These are phyloP conservation scores for Phytophthora brassicae DNA, from an alignment of 352 stramenopile genomes.

Conservation along the genomic window DNA sequence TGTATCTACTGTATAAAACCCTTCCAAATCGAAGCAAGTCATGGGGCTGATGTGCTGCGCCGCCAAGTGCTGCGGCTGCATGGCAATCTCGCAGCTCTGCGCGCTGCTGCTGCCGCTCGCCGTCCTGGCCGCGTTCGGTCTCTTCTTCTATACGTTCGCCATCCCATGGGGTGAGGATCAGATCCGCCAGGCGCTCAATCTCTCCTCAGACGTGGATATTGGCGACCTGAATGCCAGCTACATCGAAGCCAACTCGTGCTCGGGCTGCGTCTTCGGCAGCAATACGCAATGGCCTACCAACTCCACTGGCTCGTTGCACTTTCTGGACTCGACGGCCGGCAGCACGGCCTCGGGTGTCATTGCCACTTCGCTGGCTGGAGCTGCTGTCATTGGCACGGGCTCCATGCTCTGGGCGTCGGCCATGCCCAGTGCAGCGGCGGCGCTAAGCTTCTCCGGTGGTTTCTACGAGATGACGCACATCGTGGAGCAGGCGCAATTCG, in stretches of 20 bases:
- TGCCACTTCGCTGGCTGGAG: slow-evolving; percentile 61
- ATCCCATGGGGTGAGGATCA: slow-evolving; percentile 78
- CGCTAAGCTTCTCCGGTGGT: slow-evolving; percentile 59
- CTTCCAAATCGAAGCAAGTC: not conserved
- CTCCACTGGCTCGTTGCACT: slow-evolving; percentile 63
- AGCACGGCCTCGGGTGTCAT: slow-evolving; percentile 65
- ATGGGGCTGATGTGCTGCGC: slow-evolving; percentile 58
- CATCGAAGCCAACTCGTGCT: slow-evolving; percentile 70
- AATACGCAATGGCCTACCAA: slow-evolving; percentile 85
- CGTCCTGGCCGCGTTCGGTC: slow-evolving; percentile 50
- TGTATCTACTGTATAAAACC: no score
- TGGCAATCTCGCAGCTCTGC: slow-evolving; percentile 71
- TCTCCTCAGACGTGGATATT: slow-evolving; percentile 52
- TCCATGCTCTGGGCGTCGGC: slow-evolving; percentile 78
- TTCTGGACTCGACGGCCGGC: slow-evolving; percentile 73
- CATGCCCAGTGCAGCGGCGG: slow-evolving; percentile 61
- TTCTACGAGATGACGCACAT: slow-evolving; percentile 90
- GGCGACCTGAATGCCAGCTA: slow-evolving; percentile 50
- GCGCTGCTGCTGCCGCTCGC: slow-evolving; percentile 56
- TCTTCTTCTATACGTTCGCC: slow-evolving; percentile 71
- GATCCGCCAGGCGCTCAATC: slow-evolving; percentile 54
- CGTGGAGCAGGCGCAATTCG: slow-evolving; percentile 85
- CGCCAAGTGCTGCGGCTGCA: slow-evolving; percentile 78
- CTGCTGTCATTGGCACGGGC: slow-evolving; percentile 46
- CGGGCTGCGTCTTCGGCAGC: slow-evolving; percentile 79